Evolutionary conservation across 2,329 filamentous ascomycete species (phyloP).

Genomic region (Colletotrichum sojae): DNA sequence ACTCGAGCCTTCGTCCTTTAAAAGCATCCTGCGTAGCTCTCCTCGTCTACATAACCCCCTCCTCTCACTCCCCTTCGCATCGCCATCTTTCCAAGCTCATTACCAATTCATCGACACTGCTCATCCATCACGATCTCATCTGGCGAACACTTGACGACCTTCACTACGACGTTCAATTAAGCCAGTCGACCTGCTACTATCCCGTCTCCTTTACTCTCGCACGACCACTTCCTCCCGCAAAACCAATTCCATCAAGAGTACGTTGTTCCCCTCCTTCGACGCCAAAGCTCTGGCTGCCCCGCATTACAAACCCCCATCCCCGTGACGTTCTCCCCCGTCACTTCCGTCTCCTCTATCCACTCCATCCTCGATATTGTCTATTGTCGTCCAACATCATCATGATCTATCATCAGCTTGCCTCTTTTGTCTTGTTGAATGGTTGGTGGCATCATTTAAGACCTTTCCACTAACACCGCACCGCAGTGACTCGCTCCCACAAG

Average conservation of each 20-base stretch:
- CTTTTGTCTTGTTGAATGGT: background rate
- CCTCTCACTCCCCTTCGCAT: conserved; percentile 17
- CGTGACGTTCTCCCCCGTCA: conserved; percentile 31
- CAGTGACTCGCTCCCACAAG: conserved; percentile 99
- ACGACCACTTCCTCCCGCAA: background rate
- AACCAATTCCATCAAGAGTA: conserved; percentile 39
- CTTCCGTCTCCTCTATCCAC: background rate
- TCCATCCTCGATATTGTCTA: background rate
- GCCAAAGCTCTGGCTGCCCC: conserved; percentile 26
- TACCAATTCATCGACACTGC: conserved; percentile 32
- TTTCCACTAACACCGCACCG: conserved; percentile 34
- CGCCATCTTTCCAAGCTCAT: conserved; percentile 6
- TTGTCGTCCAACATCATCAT: background rate
- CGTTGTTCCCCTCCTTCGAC: conserved; percentile 23
- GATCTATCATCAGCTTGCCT: background rate
- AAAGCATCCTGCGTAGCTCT: conserved; percentile 36
- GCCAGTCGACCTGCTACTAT: background rate
- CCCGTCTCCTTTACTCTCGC: conserved; percentile 8
- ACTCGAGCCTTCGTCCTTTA: conserved; percentile 35
- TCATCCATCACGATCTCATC: conserved; percentile 16
- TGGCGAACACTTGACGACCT: conserved; percentile 10
- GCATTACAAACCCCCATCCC: conserved; percentile 17
- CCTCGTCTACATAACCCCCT: conserved; percentile 32
- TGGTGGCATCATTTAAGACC: background rate
- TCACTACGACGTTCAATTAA: background rate